Base-by-base conservation (phyloP, 1,284 basidiomycete genomes). In the Cryptococcus jaspeensis region DNA sequence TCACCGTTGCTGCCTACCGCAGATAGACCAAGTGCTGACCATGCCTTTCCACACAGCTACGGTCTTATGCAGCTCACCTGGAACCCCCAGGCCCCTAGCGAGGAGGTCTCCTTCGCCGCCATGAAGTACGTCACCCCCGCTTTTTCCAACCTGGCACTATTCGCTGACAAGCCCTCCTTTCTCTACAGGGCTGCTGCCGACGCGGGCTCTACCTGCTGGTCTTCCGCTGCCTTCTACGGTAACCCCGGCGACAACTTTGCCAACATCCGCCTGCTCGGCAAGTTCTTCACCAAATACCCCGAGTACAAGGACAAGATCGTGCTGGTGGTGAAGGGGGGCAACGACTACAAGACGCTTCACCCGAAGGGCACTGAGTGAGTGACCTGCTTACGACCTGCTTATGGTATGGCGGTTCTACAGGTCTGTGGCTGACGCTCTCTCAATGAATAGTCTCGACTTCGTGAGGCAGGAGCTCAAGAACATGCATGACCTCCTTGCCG, bases 1-100 rank as follows among this genome's bases (percentile, higher is more conserved):
- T 35, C 20, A 1, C 22, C 18, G 22, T 40, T 13, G 38, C 16
- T 9, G 9, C n/a, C 20, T 16, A 4, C 13, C 25, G 9, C 18
- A 18, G 5, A 2, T 1, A 16, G 16, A 42, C 25, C 11, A 12
- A n/a, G n/a, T n/a, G n/a, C n/a, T n/a, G n/a, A n/a, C n/a, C 32
- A 25, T 13, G 12, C 32, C 45, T 25, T 15, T 15, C 25, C 1
- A 23, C 62, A 61, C 38, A 63, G 68, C 52, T 57, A 57, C 75
- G 83, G 83, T 1, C 71, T 84, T 50, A 84, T 85, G 84, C 75
- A 80, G 71, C 80, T 84, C 75, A 84, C 82, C 64, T 83, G 66
- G 68, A 79, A 61, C 40, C 76, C 80, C 16, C 67, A 62, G 23
- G 79, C 78, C 12, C 73, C 79, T 2, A 70, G 83, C 0, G 84